Evolutionary conservation across 2,329 filamentous ascomycete species (phyloP).

Genomic region (Penicillium sp.): DNA sequence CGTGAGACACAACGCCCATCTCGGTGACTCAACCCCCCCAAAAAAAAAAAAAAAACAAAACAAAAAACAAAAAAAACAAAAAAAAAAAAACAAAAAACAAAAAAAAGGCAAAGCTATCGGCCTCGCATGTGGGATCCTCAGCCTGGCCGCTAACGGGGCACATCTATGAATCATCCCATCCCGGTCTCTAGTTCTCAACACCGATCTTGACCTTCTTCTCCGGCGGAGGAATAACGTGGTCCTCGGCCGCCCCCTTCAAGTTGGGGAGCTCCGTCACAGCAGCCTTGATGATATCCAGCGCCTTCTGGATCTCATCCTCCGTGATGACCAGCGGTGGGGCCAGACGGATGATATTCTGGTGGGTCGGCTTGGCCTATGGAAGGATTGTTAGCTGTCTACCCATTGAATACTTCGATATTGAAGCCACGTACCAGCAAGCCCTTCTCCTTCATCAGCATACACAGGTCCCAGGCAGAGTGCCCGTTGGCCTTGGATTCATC

Average conservation of each 20-base stretch:
- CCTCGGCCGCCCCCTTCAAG: constrained; percentile 56
- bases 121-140: no score
- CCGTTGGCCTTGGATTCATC: constrained; percentile 83
- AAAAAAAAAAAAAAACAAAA: not conserved
- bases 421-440: constrained; percentile 68
- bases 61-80: not conserved
- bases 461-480: constrained; percentile 92
- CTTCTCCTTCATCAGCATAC: constrained; percentile 92
- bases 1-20: no score
- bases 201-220: constrained; percentile 63
- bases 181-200: constrained; percentile 58
- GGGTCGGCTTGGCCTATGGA: constrained; percentile 89
- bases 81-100: not conserved
- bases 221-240: constrained; percentile 54
- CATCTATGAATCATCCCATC: no score
- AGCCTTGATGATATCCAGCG: constrained; percentile 75
- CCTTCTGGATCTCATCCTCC: constrained; percentile 76
- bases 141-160: no score
- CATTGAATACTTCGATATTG: not conserved
- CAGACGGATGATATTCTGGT: constrained; percentile 96
- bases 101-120: not conserved
- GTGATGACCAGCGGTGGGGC: constrained; percentile 95
- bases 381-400: not conserved
- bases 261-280: constrained; percentile 77
- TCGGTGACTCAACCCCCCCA: no score